phyloP scores from a whole-genome alignment of 495 filamentous ascomycete species.

The Penicillium atrosanguineum region DNA sequence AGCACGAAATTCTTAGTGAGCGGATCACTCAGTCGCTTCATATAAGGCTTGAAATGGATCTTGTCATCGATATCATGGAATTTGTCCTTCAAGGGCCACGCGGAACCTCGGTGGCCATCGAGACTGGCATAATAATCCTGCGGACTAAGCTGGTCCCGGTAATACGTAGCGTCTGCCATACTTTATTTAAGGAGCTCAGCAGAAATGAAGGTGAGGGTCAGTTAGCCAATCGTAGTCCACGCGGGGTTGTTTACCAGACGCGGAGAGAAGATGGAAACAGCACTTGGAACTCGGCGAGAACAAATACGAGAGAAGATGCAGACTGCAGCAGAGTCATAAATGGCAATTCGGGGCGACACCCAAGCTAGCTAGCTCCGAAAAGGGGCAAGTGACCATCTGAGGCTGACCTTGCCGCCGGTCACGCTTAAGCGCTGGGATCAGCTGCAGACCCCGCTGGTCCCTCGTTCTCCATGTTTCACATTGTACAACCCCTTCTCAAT shows the following conservation, averaged over 20 bases:
- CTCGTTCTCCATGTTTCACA: constrained; percentile 1
- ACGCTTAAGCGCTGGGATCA: constrained; percentile 29
- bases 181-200: not conserved
- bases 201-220: not conserved
- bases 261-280: not conserved
- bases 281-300: not conserved
- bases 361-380: not conserved
- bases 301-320: not conserved
- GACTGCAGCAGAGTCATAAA: not conserved
- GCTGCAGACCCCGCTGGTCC: constrained; percentile 13
- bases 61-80: constrained; percentile 58
- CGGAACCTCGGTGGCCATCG: not conserved
- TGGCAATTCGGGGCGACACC: not conserved
- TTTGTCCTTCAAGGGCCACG: constrained; percentile 20
- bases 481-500: not conserved
- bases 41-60: constrained; percentile 40
- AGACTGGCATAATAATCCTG: constrained; percentile 41
- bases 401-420: constrained; percentile 22
- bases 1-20: constrained; percentile 64
- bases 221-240: not conserved
- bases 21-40: constrained; percentile 32
- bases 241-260: not conserved
- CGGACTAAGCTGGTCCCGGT: constrained; percentile 19
- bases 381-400: constrained; percentile 20
- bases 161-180: constrained; percentile 16